Percentiles rank a stretch among this genome's conserved stretches.
Evolutionary conservation across 345 rosid species (phyloP).

Genomic region (Camelina hispida): DNA sequence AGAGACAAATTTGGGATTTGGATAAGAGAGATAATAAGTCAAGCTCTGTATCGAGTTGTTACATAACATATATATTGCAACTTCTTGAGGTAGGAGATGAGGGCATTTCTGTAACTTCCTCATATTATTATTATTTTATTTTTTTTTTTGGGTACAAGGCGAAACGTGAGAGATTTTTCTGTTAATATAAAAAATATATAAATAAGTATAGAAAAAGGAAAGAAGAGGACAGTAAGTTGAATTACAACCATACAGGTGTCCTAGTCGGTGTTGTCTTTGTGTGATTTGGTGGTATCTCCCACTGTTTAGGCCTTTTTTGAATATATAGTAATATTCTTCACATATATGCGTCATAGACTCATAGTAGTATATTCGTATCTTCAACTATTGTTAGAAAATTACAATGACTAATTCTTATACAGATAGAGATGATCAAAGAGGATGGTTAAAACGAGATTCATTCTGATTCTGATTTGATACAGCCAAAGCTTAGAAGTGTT

Average conservation of each 20-base stretch:
- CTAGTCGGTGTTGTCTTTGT: not conserved
- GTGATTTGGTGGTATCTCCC: conserved; percentile 34
- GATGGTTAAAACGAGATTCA: no score
- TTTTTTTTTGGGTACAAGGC: not conserved
- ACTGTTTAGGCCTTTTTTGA: not conserved
- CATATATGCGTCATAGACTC: not conserved
- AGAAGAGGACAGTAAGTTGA: not conserved
- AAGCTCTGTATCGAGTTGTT: conserved; percentile 30
- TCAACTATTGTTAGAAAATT: not conserved
- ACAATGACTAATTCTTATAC: no score
- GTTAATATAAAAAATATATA: not conserved
- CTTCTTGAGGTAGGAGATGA: conserved; percentile 29
- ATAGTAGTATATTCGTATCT: conserved; percentile 14
- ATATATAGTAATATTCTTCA: no score
- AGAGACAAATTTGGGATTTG: conserved; percentile 9
- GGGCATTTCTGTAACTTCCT: conserved; percentile 30
- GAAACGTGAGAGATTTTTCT: conserved; percentile 38
- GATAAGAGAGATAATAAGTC: conserved; percentile 45
- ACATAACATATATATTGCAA: conserved; percentile 18
- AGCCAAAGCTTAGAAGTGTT: no score
- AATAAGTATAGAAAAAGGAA: no score
- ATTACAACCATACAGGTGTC: conserved; percentile 38
- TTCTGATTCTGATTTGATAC: no score
- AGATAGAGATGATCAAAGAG: no score
- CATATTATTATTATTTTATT: no score